These are phyloP conservation scores for Raphanus sativus DNA, from an alignment of 345 rosid genomes.

Conservation along the genomic window DNA sequence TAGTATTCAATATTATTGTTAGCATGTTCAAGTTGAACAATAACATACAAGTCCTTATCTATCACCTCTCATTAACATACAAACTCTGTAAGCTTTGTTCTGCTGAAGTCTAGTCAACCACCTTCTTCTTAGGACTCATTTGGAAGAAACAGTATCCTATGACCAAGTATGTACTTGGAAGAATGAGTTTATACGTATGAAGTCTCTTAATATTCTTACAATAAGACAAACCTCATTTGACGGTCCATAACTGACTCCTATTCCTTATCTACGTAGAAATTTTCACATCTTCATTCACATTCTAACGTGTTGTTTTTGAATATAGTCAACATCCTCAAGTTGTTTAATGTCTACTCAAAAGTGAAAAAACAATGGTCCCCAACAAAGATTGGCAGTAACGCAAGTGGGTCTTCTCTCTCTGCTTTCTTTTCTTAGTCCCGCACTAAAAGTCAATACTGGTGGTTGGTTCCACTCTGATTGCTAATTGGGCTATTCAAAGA, in stretches of 20 bases:
- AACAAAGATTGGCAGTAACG: conserved; percentile 4
- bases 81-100: background rate
- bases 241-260: background rate
- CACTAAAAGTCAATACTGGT: conserved; percentile 32
- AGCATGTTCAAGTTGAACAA: background rate
- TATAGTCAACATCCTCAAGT: background rate
- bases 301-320: background rate
- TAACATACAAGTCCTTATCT: background rate
- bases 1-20: background rate
- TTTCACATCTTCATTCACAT: background rate
- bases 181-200: background rate
- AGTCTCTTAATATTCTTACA: background rate
- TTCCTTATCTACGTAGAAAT: background rate
- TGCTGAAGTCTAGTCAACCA: background rate
- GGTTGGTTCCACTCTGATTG: conserved; percentile 6
- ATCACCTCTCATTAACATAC: background rate
- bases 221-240: background rate
- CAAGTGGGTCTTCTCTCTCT: conserved; percentile 24
- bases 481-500: background rate
- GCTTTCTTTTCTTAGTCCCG: background rate
- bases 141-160: background rate
- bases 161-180: no score
- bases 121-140: background rate
- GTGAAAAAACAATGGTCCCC: background rate
- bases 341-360: background rate